Evolutionary conservation across 2,329 filamentous ascomycete species (phyloP).

Genomic region (Diatrype stigma): DNA sequence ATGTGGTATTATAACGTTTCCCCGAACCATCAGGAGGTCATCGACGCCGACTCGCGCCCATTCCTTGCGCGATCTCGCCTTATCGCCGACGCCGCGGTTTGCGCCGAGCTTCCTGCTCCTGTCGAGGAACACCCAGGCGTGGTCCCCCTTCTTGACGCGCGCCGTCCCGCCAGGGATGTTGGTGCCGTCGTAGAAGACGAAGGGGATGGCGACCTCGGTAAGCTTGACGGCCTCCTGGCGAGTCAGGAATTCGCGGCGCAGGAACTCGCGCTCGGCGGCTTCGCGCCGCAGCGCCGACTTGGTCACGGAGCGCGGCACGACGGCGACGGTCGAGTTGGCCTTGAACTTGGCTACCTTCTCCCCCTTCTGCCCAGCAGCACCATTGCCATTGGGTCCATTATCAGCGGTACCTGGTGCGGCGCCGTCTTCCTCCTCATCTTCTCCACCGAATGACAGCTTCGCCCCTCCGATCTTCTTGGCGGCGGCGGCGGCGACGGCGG

Average conservation of each 20-base stretch:
- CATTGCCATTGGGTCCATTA: constrained; percentile 24
- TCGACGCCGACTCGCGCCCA: constrained; percentile 95
- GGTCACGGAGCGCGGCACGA: constrained; percentile 63
- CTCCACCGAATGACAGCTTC: constrained; percentile 61
- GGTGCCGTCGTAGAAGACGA: constrained; percentile 95
- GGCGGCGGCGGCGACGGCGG: constrained; percentile 31
- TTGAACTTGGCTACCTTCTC: constrained; percentile 47
- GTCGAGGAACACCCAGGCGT: constrained; percentile 89
- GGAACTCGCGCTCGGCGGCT: constrained; percentile 65
- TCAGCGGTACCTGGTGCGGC: constrained; percentile 43
- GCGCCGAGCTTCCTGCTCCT: constrained; percentile 87
- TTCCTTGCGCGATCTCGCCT: constrained; percentile 65
- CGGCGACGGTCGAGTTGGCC: constrained; percentile 56
- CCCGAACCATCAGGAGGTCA: constrained; percentile 88
- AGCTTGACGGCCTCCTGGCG: constrained; percentile 84
- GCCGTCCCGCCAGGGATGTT: constrained; percentile 82
- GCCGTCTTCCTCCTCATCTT: constrained; percentile 55
- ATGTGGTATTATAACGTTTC: constrained; percentile 89
- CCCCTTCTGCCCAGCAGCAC: constrained; percentile 1
- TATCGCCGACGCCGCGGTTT: constrained; percentile 69
- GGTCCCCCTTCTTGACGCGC: constrained; percentile 88
- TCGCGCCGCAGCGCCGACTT: constrained; percentile 76
- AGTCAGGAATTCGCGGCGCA: constrained; percentile 74
- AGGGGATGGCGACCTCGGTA: constrained; percentile 86
- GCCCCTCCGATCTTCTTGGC: constrained; percentile 34